Evolutionary conservation across 345 rosid species (phyloP).

Genomic region (Carallia brachiata): DNA sequence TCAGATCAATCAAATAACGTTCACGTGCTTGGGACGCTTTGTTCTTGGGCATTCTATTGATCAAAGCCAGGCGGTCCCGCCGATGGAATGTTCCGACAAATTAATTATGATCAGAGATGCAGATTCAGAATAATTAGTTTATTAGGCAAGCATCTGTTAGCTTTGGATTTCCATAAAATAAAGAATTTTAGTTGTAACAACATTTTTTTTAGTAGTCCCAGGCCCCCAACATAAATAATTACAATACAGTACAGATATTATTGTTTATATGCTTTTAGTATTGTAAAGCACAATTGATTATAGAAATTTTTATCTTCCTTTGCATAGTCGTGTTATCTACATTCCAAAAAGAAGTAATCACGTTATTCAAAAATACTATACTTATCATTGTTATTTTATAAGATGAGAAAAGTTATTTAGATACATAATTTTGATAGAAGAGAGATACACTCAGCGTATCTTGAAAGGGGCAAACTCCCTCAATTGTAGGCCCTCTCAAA

Average conservation of each 20-base stretch:
- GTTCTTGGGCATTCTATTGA: slow-evolving; percentile 15
- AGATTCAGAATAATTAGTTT: too few species aligned
- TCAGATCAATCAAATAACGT: slow-evolving; percentile 20
- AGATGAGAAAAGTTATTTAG: too few species aligned
- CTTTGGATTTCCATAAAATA: too few species aligned
- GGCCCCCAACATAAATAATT: not conserved
- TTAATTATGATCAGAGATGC: not conserved
- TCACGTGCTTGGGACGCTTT: slow-evolving; percentile 26
- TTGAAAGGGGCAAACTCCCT: too few species aligned
- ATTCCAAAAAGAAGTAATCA: not conserved
- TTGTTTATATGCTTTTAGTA: not conserved
- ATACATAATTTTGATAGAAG: too few species aligned
- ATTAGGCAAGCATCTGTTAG: too few species aligned
- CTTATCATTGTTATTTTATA: too few species aligned
- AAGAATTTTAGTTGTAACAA: too few species aligned
- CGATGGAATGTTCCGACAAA: not conserved
- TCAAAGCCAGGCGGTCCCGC: slow-evolving; percentile 5
- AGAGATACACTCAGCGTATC: too few species aligned
- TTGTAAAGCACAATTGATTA: not conserved
- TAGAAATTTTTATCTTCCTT: not conserved
- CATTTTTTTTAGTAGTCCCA: too few species aligned
- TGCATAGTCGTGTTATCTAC: not conserved
- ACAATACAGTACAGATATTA: not conserved
- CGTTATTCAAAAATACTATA: too few species aligned
- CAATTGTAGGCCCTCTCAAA: too few species aligned